Evolutionary conservation across 768 basidiomycete genomes (phyloP).

Genomic region (Cytidiella melzeri): DNA sequence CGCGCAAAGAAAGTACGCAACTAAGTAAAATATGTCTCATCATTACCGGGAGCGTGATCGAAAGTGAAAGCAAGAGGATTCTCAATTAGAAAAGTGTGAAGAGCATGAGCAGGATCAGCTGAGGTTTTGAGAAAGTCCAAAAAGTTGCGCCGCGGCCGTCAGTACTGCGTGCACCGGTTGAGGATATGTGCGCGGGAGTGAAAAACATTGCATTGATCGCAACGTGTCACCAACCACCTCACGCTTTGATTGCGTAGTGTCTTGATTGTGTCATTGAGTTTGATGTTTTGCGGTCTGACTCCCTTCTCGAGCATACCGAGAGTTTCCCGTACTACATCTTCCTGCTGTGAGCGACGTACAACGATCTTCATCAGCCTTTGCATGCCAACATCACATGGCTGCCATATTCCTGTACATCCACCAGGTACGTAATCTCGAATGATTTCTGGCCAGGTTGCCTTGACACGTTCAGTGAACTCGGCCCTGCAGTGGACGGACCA

Average conservation of each 20-base stretch:
- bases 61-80: too few relatives aligned
- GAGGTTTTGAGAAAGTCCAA: too few relatives aligned
- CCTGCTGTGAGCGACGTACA: slow-evolving; percentile 27
- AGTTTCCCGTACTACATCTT: slow-evolving; percentile 28
- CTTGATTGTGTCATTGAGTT: slow-evolving; percentile 20
- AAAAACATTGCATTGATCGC: too few relatives aligned
- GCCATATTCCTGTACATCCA: slow-evolving; percentile 11
- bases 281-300: background rate
- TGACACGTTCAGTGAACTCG: slow-evolving; percentile 31
- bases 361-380: slow-evolving; percentile 33
- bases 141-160: too few relatives aligned
- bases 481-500: slow-evolving; percentile 32
- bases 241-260: slow-evolving; percentile 21
- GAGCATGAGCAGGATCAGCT: too few relatives aligned
- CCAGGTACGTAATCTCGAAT: slow-evolving; percentile 24
- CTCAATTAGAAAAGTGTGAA: too few relatives aligned
- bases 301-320: slow-evolving; percentile 20
- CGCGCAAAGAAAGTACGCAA: too few relatives aligned
- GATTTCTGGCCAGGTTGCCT: slow-evolving; percentile 16
- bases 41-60: too few relatives aligned
- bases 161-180: too few relatives aligned
- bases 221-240: slow-evolving; percentile 29
- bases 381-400: slow-evolving; percentile 21
- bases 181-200: too few relatives aligned
- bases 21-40: too few relatives aligned